Evolutionary conservation across 169 alveolate genomes (phyloP), one percentile per base, ranked within the genome.

Genomic region (Eimeria acervulina): DNA sequence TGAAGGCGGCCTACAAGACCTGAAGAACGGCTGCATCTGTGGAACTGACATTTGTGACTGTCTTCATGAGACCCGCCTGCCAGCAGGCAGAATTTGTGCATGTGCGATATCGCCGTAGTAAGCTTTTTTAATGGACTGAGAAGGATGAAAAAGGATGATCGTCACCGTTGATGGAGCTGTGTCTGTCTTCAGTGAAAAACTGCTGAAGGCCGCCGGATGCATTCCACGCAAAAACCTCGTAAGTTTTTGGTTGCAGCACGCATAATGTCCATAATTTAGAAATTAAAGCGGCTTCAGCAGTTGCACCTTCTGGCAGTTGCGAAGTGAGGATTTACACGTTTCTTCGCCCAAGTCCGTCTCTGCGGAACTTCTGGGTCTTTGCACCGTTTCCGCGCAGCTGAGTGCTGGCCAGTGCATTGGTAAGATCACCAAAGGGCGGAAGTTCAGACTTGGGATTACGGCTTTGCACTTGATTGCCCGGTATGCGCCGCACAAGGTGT

Each of bases 361-460:
- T 42, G 33, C 72, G 8, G 42, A 28, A 31, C 51, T 40, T 1
- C 66, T 26, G 36, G 26, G 8, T 7, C 55, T 23, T 19, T 90
- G 74, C 88, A 0, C 66, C 26, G 72, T 92, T 31, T 89, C 66
- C 61, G 33, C 55, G 52, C 95, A 95, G 97, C n/a, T 96, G 36
- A 42, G 87, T 51, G 96, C 91, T 88, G 99, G 99, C 1, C 98
- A 98, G 36, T 98, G 99, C 96, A 96, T 99, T 68, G 99, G 99
- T 12, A 99, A 99, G 96, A 98, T 98, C 95, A 98, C 99, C 31
- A 98, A 99, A 93, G 96, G 98, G 21, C 98, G 98, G 90, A 98
- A 98, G 96, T 98, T 99, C 97, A 97, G 99, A 93, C 96, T 98
- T 80, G 98, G 98, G 72, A 97, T 98, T 38, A 99, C 99, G 15